Conservation (phyloP, 371 early-diverging fungal genomes). For the Mucor mucedo region DNA sequence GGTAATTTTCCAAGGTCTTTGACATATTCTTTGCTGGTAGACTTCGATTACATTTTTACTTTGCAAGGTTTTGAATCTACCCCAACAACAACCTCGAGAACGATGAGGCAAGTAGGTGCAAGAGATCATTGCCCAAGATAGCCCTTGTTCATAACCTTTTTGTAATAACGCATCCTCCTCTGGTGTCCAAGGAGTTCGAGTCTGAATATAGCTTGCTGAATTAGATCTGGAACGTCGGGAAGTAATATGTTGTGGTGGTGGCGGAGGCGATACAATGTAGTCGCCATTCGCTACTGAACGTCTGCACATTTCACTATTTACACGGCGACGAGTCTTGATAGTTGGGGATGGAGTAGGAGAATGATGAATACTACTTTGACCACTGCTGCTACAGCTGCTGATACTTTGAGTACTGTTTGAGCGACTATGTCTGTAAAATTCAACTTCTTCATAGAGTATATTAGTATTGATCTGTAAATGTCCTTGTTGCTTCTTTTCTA, state of each 20-base stretch:
- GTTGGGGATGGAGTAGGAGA: background rate
- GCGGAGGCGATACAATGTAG: background rate
- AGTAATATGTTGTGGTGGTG: background rate
- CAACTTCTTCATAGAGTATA: constrained; percentile 2
- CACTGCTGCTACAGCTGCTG: constrained; percentile 10
- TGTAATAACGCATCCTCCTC: constrained; percentile 43
- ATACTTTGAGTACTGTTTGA: constrained; percentile 12
- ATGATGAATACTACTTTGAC: background rate
- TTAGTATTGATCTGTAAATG: background rate
- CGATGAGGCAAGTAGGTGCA: constrained; percentile 49
- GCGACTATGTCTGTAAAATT: constrained; percentile 21
- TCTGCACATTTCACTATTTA: constrained; percentile 12
- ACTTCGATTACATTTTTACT: constrained; percentile 37
- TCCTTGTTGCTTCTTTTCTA: constrained; percentile 1
- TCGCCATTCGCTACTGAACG: constrained; percentile 4
- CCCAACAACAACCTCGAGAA: constrained; percentile 55
- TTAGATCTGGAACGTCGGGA: constrained; percentile 6
- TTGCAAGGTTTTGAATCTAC: constrained; percentile 49
- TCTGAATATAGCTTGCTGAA: constrained; percentile 10
- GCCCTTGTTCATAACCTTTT: constrained; percentile 47
- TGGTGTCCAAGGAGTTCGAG: constrained; percentile 44
- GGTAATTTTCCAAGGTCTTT: constrained; percentile 41
- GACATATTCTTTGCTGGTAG: constrained; percentile 34
- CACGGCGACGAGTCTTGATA: constrained; percentile 8
- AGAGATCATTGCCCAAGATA: constrained; percentile 55